These are phyloP conservation scores for Nosema muscidifuracis DNA, from an alignment of 371 early-diverging fungal genomes.

Conservation along the genomic window DNA sequence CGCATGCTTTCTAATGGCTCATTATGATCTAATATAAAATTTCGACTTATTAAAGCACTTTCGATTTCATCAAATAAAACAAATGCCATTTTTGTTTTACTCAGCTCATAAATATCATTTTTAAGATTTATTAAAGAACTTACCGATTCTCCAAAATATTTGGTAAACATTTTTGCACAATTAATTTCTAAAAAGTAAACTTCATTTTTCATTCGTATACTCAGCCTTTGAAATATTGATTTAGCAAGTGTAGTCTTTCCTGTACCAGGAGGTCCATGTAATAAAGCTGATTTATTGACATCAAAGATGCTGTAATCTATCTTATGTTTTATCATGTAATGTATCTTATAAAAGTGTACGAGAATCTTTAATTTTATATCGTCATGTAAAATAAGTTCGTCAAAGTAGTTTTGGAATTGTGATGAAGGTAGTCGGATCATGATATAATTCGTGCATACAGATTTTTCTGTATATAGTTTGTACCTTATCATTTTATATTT, in stretches of 20 bases:
- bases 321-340: not conserved
- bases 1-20: slow-evolving; percentile 1
- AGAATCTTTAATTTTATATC: not conserved
- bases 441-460: not conserved
- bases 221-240: slow-evolving; percentile 68
- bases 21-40: not conserved
- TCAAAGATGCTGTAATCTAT: not conserved
- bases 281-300: slow-evolving; percentile 76
- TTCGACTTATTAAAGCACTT: not conserved
- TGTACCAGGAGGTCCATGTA: slow-evolving; percentile 86
- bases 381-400: not conserved
- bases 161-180: not conserved
- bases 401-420: not conserved
- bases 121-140: not conserved
- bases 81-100: not conserved
- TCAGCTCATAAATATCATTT: not conserved
- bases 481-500: not conserved
- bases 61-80: not conserved
- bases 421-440: not conserved
- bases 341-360: not conserved
- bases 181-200: not conserved
- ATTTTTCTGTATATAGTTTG: not conserved
- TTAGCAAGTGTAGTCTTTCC: slow-evolving; percentile 75
- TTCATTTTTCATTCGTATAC: not conserved
- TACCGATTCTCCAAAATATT: not conserved